Base-by-base conservation (phyloP, 2,329 filamentous ascomycete species). In the Trichoderma endophyticum region DNA sequence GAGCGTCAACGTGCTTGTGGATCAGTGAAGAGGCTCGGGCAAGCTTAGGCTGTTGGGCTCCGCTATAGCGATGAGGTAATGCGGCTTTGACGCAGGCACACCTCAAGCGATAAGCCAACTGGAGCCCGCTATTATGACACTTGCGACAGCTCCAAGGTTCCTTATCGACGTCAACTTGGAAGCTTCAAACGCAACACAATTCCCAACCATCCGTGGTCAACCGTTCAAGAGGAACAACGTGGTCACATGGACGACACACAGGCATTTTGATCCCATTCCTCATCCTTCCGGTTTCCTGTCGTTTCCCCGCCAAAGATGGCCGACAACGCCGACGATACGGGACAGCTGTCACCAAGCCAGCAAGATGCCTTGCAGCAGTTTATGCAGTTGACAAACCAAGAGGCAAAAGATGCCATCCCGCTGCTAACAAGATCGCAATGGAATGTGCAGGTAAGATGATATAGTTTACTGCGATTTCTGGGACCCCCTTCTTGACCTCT, bases 341-440 rank as follows among this genome's bases (percentile, higher is more conserved):
- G 87, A 77, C 87, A 91, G 81, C 91, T 98, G 78, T 92, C 92
- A 65, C 84, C 91, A 74, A 88, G 88, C 75, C 94, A 98, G 84
- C 94, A 94, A 81, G 88, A 91, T 66, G 92, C 93, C 61, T 88
- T 99, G 30, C 91, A 97, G 77, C 95, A 97, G 78, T 97, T 94
- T 82, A 93, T 91, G 18, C 88, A 92, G 66, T 92, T 99, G 65
- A 98, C 96, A 30, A 90, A 95, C 76, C 94, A 98, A 81, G 91
- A 94, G 26, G 81, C 90, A 59, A 86, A 89, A 57, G 90, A 93
- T 72, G 94, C 96, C 2, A 86, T 97, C 63, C 90, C 93, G 1
- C 81, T 99, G 5, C 86, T 99, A 2, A 89, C 91, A 76, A 87
- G 94, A 74, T 97, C 94, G 71, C 92, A 98, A 85, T 99, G 96